Evolutionary conservation across 306 rosid genomes (phyloP).

Genomic region (Malus fusca): DNA sequence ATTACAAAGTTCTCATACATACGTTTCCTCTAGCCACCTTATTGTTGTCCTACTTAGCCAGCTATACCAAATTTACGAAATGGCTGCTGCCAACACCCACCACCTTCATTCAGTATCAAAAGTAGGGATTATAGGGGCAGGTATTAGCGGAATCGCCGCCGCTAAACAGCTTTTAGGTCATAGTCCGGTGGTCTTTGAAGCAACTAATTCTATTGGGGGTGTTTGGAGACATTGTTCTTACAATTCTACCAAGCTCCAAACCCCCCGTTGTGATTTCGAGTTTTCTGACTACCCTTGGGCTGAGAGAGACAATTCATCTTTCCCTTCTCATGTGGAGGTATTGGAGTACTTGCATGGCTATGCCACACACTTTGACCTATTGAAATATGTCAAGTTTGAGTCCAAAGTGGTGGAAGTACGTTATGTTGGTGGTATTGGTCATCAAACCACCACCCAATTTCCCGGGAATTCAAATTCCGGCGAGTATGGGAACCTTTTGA

Average conservation of each 20-base stretch:
- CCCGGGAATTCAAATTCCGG: not conserved
- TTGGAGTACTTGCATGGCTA: constrained; percentile 45
- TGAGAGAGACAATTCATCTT: constrained; percentile 23
- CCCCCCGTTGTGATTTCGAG: constrained; percentile 50
- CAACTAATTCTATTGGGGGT: constrained; percentile 50
- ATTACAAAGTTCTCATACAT: not conserved
- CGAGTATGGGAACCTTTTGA: constrained; percentile 27
- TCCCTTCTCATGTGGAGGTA: constrained; percentile 47
- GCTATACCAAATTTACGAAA: not conserved
- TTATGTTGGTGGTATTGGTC: constrained; percentile 11
- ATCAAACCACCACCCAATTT: not conserved
- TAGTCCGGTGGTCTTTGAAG: constrained; percentile 48
- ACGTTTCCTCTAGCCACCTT: not conserved
- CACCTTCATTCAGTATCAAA: constrained; percentile 19
- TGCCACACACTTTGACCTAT: constrained; percentile 45
- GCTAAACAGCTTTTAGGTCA: constrained; percentile 47
- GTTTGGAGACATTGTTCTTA: constrained; percentile 68
- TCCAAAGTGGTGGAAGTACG: constrained; percentile 43
- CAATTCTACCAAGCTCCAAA: constrained; percentile 47
- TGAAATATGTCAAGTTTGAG: constrained; percentile 33
- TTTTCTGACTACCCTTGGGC: constrained; percentile 66
- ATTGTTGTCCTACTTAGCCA: not conserved
- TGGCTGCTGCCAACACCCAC: constrained; percentile 20
- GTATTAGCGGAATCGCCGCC: constrained; percentile 64
- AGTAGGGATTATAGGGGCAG: constrained; percentile 59